phyloP scores from a whole-genome alignment of 345 rosid genomes.

The Gossypium australe region DNA sequence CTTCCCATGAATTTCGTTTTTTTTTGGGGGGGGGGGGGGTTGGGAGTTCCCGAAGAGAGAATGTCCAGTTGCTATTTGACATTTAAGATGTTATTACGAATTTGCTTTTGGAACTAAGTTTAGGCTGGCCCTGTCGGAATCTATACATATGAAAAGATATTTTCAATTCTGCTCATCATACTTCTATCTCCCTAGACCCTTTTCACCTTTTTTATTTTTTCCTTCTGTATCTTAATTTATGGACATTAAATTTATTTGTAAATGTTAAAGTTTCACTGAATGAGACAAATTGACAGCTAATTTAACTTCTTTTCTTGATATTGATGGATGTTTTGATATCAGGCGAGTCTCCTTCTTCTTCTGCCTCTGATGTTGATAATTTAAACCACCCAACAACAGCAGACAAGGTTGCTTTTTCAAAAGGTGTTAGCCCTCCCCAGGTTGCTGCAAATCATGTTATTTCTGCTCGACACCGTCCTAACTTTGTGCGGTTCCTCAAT shows the following conservation, averaged over 20 bases:
- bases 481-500: slow-evolving; percentile 53
- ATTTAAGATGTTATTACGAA: not conserved
- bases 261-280: slow-evolving; percentile 1
- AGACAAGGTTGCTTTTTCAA: slow-evolving; percentile 60
- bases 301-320: slow-evolving; percentile 5
- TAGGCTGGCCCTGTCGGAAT: no score
- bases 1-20: not conserved
- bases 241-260: not conserved
- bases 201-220: not conserved
- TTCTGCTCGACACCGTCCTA: slow-evolving; percentile 60
- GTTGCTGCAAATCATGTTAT: slow-evolving; percentile 62
- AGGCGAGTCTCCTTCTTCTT: slow-evolving; percentile 99
- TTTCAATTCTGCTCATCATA: not conserved
- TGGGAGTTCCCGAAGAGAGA: no score
- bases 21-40: no score
- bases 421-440: slow-evolving; percentile 68
- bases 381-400: slow-evolving; percentile 65
- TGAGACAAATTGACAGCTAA: not conserved
- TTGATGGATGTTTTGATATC: slow-evolving; percentile 15
- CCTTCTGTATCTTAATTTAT: not conserved
- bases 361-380: slow-evolving; percentile 95
- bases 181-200: not conserved
- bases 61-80: not conserved
- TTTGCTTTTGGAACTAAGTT: not conserved
- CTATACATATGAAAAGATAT: not conserved